Percentiles rank a stretch among this genome's conserved stretches.
phyloP scores from a whole-genome alignment of 2,329 filamentous ascomycete species.

The Fusarium duplospermum region DNA sequence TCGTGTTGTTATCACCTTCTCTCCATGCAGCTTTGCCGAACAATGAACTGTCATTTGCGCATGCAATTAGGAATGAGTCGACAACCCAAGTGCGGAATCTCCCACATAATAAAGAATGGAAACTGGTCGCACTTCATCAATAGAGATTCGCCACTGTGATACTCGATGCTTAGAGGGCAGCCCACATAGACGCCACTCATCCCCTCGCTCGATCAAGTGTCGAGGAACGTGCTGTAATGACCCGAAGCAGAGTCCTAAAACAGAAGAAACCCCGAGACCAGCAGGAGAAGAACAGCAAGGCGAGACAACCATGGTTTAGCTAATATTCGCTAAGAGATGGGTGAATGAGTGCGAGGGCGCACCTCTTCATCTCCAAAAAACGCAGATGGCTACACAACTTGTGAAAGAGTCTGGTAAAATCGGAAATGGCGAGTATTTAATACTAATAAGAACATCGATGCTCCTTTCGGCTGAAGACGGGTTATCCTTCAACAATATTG shows the following conservation, averaged over 20 bases:
- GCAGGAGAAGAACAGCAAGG: background rate
- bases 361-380: background rate
- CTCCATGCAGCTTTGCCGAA: too few species aligned
- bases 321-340: background rate
- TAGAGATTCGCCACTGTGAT: background rate
- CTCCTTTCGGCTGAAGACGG: background rate
- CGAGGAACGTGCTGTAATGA: background rate
- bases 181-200: background rate
- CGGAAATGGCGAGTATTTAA: background rate
- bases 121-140: background rate
- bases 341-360: background rate
- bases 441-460: background rate
- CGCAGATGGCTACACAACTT: background rate
- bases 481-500: background rate
- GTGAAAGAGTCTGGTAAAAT: background rate
- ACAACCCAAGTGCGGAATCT: background rate
- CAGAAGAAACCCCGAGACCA: background rate
- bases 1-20: too few species aligned
- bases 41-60: background rate
- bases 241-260: background rate
- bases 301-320: background rate
- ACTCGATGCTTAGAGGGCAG: background rate
- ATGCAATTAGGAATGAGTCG: background rate
- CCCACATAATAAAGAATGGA: background rate
- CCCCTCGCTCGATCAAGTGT: background rate